Base-by-base conservation (phyloP, 2,329 filamentous ascomycete species). In the Geosmithia flava region DNA sequence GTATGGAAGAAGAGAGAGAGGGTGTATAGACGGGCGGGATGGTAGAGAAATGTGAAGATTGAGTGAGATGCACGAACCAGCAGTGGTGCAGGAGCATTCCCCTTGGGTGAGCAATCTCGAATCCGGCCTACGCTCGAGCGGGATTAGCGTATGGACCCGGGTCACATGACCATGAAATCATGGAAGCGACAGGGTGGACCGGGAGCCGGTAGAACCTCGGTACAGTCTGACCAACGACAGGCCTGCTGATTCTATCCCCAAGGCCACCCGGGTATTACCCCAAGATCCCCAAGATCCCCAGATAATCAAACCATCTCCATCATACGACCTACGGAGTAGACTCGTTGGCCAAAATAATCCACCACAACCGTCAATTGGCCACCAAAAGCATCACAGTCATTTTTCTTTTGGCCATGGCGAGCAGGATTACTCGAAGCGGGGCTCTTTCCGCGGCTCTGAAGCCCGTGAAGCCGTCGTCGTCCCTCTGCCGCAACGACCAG, bases 351-450 rank as follows among this genome's bases (percentile, higher is more conserved):
- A 44, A 20, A 4, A 27, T 20, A 3, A 13, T 37, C 10, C 46
- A 53, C 20, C 19, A 15, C 23, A 48, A 53, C 55, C 56, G 61
- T 56, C 71, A 70, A 76, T 74, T 71, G 70, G 68, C 63, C 64
- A 60, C 54, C 58, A 59, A 55, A 47, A 50, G 54, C 50, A 62
- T 37, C 33, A 13, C 10, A 3, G 11, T 7, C 33, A 4, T 8
- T 27, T 27, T n/a, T n/a, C n/a, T n/a, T 37, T 16, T 37, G 59
- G 70, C 61, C 64, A 82, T 82, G 79, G 78, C 78, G 65, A 77
- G 72, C 67, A 77, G 72, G 63, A 62, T 80, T 59, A 72, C 71
- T 59, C 72, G 76, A 62, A 74, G 69, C 64, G 70, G 76, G 62
- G 71, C 70, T 52, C 61, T 81, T 55, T 70, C 71, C 59, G 71